These are phyloP conservation scores for Termitomyces sp. DNA, from an alignment of 768 basidiomycete species.

Conservation along the genomic window DNA sequence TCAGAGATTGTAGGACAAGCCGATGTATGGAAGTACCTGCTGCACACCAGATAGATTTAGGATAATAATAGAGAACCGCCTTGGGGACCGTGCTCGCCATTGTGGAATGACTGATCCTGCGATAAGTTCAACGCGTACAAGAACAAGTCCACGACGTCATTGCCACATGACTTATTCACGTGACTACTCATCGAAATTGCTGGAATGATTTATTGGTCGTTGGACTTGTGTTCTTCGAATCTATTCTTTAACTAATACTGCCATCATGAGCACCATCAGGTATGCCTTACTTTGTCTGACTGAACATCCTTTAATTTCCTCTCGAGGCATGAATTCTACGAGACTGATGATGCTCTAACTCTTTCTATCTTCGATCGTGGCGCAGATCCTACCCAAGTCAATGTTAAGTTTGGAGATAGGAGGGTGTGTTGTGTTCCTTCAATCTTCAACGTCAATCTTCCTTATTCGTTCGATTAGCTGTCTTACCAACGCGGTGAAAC, in stretches of 20 bases:
- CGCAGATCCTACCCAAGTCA: conserved; percentile 60
- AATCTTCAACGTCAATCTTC: not conserved
- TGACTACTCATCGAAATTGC: conserved; percentile 13
- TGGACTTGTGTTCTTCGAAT: not conserved
- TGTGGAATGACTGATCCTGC: conserved; percentile 4
- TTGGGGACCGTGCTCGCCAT: conserved; percentile 48
- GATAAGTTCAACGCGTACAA: not conserved
- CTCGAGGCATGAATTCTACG: conserved; percentile 80
- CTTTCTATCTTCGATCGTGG: conserved; percentile 77
- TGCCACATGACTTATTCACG: not conserved
- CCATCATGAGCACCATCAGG: conserved; percentile 12
- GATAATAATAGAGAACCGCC: conserved; percentile 74
- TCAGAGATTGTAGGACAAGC: not conserved
- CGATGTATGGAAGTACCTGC: conserved; percentile 37
- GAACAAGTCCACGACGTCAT: not conserved
- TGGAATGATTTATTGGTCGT: conserved; percentile 2
- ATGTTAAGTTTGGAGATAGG: conserved; percentile 58
- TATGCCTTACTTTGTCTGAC: not conserved
- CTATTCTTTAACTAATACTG: not conserved
- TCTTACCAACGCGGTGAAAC: conserved; percentile 67
- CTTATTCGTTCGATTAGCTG: conserved; percentile 30
- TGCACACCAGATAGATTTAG: conserved; percentile 57
- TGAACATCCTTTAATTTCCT: not conserved
- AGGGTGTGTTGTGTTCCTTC: conserved; percentile 36
- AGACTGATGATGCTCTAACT: conserved; percentile 70